phyloP scores from a whole-genome alignment of 2,329 filamentous ascomycete genomes.

The Eutypella sp. region DNA sequence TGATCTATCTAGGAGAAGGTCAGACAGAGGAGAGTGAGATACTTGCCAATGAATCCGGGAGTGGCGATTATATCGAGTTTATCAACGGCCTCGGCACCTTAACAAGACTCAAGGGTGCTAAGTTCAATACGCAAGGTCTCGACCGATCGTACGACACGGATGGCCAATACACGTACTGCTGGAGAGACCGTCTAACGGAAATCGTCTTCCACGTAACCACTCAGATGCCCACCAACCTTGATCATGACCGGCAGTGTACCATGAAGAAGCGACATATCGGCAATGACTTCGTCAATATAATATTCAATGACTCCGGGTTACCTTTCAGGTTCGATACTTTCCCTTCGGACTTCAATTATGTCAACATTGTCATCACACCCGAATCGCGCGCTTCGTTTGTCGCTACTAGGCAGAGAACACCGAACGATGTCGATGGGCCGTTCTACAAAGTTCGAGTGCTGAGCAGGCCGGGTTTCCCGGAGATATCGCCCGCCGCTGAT shows the following conservation, averaged over 20 bases:
- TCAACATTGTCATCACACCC: slow-evolving; percentile 93
- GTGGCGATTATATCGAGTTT: slow-evolving; percentile 82
- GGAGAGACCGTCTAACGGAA: slow-evolving; percentile 91
- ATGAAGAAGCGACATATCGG: slow-evolving; percentile 93
- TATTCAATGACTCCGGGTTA: slow-evolving; percentile 94
- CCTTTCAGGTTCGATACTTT: slow-evolving; percentile 89
- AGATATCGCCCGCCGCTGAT: slow-evolving; percentile 83
- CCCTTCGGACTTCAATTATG: slow-evolving; percentile 91
- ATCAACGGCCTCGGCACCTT: slow-evolving; percentile 76
- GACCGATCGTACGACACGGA: slow-evolving; percentile 74
- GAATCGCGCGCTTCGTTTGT: slow-evolving; percentile 75
- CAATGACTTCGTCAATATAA: slow-evolving; percentile 96
- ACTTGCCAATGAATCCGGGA: slow-evolving; percentile 79
- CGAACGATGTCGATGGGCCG: slow-evolving; percentile 34
- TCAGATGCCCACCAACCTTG: slow-evolving; percentile 88
- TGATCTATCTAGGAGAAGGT: slow-evolving; percentile 86
- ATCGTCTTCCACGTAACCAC: slow-evolving; percentile 95
- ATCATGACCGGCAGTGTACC: slow-evolving; percentile 69
- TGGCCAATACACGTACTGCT: slow-evolving; percentile 84
- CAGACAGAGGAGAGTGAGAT: slow-evolving; percentile 82
- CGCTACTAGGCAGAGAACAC: slow-evolving; percentile 40
- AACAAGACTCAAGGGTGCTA: slow-evolving; percentile 73
- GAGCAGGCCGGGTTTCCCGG: slow-evolving; percentile 82
- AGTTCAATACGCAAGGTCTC: slow-evolving; percentile 89
- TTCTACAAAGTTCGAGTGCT: slow-evolving; percentile 91